These are phyloP conservation scores for Leccinum sublutescens DNA, from an alignment of 768 basidiomycete species.

Conservation along the genomic window DNA sequence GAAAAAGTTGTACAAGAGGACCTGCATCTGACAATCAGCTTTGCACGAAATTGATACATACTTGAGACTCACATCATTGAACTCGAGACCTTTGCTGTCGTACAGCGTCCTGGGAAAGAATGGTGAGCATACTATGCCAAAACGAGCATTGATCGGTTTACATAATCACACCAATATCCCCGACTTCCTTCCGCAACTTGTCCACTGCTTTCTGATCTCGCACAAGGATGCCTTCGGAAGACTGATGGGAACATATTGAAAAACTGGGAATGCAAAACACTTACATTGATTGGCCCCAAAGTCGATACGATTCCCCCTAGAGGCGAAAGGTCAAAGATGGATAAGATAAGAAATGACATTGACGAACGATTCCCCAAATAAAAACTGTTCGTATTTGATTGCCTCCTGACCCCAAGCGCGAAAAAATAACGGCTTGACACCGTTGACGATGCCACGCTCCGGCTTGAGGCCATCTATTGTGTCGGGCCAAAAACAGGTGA, in stretches of 20 bases:
- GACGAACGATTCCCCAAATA: conserved; percentile 48
- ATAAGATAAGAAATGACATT: neutral
- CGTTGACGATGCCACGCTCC: conserved; percentile 56
- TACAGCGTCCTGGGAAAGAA: conserved; percentile 28
- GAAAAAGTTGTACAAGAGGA: conserved; percentile 75
- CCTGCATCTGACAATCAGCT: conserved; percentile 37
- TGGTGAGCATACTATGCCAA: neutral
- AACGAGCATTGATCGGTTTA: conserved; percentile 27
- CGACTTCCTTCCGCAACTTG: conserved; percentile 48
- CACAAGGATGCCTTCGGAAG: conserved; percentile 59
- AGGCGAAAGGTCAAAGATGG: conserved; percentile 10
- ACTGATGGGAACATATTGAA: neutral
- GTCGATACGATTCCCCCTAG: conserved; percentile 48
- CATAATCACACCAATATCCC: conserved; percentile 60
- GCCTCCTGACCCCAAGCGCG: conserved; percentile 44
- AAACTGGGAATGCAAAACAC: neutral
- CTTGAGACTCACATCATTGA: conserved; percentile 16
- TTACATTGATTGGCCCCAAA: conserved; percentile 68
- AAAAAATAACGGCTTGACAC: conserved; percentile 59
- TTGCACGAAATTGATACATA: neutral
- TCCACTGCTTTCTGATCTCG: conserved; percentile 55
- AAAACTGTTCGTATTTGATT: conserved; percentile 51
- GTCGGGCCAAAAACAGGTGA: conserved; percentile 59
- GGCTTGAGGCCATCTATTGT: conserved; percentile 57
- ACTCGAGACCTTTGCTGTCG: conserved; percentile 33